Percentiles rank a stretch among this genome's conserved stretches.
Evolutionary conservation across 148 eudicot species (phyloP).

Genomic region (Arctostaphylos glauca): DNA sequence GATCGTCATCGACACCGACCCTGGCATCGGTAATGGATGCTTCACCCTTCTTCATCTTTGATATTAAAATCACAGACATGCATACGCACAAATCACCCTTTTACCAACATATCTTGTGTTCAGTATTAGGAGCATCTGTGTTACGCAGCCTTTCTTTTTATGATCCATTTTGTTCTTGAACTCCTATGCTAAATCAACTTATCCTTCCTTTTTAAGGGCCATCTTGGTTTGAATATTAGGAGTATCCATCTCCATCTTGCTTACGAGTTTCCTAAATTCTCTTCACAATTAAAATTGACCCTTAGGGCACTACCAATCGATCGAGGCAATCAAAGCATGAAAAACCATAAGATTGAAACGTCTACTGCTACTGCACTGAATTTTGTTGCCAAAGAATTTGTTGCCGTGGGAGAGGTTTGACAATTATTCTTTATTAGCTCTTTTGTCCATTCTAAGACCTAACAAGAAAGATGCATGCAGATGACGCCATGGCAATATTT

Average conservation of each 20-base stretch:
- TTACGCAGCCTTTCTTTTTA: too few species aligned
- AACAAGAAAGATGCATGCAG: constrained; percentile 38
- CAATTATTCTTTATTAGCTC: not conserved
- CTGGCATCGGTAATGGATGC: constrained; percentile 45
- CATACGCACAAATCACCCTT: not conserved
- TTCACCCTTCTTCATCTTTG: not conserved
- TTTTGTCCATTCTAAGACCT: not conserved
- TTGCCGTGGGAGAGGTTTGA: not conserved
- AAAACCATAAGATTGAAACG: not conserved
- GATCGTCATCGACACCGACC: constrained; percentile 60
- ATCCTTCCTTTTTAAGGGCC: not conserved
- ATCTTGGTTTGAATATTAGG: not conserved
- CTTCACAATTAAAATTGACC: not conserved
- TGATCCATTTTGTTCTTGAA: too few species aligned
- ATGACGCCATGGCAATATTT: constrained; percentile 98
- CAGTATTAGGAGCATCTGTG: not conserved
- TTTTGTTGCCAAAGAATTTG: not conserved
- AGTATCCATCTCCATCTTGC: not conserved
- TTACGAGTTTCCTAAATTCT: not conserved
- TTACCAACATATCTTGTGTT: not conserved
- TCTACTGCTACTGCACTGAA: not conserved
- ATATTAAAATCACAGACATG: not conserved
- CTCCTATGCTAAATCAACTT: too few species aligned
- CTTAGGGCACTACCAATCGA: too few species aligned
- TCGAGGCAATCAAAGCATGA: not conserved